Percentiles rank a stretch among this genome's conserved stretches.
Evolutionary conservation across 2,329 filamentous ascomycete genomes (phyloP).

Genomic region (Blastomyces parvus): DNA sequence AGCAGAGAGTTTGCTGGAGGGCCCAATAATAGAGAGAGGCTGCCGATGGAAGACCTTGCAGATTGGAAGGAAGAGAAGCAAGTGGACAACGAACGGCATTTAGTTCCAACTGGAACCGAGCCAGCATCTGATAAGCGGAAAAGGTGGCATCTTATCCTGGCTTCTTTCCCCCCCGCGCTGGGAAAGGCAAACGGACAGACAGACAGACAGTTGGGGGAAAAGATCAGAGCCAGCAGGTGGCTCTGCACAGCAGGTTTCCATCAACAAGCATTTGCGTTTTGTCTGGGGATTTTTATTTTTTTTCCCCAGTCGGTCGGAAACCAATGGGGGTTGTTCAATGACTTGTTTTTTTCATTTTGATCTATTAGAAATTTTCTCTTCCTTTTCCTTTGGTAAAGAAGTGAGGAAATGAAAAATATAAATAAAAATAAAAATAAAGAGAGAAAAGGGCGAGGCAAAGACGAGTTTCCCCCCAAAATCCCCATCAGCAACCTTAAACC

Average conservation of each 20-base stretch:
- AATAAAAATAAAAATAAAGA: background rate
- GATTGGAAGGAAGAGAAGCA: background rate
- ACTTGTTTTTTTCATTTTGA: background rate
- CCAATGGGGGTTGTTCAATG: background rate
- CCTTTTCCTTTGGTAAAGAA: background rate
- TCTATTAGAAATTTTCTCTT: background rate
- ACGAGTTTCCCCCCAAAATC: background rate
- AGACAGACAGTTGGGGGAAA: background rate
- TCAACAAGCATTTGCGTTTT: background rate
- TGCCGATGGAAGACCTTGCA: background rate
- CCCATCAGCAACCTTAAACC: background rate
- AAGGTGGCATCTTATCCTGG: background rate
- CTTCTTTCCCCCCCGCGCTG: background rate
- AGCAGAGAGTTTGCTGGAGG: background rate
- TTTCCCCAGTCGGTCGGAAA: no score
- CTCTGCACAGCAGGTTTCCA: no score
- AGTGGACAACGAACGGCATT: background rate
- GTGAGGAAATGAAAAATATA: background rate
- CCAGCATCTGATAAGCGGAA: background rate
- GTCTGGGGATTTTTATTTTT: background rate
- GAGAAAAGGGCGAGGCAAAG: background rate
- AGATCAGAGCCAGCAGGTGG: background rate
- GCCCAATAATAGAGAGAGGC: background rate
- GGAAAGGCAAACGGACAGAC: background rate
- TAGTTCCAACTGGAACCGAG: background rate